Base-by-base conservation (phyloP, 257 asterid species). In the Craterostigma plantagineum region DNA sequence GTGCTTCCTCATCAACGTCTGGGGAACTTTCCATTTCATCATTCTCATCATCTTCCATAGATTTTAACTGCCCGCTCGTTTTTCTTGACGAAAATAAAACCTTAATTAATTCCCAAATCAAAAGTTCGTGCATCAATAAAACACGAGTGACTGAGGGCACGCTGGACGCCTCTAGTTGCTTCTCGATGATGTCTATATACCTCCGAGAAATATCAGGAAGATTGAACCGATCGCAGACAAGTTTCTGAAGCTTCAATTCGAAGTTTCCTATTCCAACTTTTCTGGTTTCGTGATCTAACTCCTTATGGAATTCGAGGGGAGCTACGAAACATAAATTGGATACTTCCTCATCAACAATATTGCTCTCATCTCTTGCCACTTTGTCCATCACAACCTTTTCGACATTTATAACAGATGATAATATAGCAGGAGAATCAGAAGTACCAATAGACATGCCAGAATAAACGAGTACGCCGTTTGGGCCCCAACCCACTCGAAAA, bases 401-500 rank as follows among this genome's bases (percentile, higher is more conserved):
- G n/a, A 90, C 45, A 45, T 69, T 70, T 59, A 90, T 72, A 51
- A 71, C 70, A 38, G 95, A 90, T 50, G 99, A 83, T 60, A 83
- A 64, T 30, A 65, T 66, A 61, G 54, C 38, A 11, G 36, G 60
- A 45, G 65, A 17, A 43, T 49, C 61, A 39, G 53, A 61, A 62
- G 78, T 63, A 42, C 92, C 81, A 70, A 78, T 76, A 56, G 90
- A 87, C 64, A 48, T 69, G 34, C 95, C 98, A 61, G 95, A 77
- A 68, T 87, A 94, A 58, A 83, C 77, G 60, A 90, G 91, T 45
- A 75, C 66, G 7, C 99, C 95, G 56, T 79, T 79, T 13, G 94
- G 99, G 43, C 99, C 99, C 99, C 99, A 90, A 48, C 99, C 95
- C 42, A 77, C 92, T 30, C 99, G 86, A 64, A 90, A 90, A 6